Conservation (phyloP, 2,329 filamentous ascomycete species). For the Colletotrichum falcatum region DNA sequence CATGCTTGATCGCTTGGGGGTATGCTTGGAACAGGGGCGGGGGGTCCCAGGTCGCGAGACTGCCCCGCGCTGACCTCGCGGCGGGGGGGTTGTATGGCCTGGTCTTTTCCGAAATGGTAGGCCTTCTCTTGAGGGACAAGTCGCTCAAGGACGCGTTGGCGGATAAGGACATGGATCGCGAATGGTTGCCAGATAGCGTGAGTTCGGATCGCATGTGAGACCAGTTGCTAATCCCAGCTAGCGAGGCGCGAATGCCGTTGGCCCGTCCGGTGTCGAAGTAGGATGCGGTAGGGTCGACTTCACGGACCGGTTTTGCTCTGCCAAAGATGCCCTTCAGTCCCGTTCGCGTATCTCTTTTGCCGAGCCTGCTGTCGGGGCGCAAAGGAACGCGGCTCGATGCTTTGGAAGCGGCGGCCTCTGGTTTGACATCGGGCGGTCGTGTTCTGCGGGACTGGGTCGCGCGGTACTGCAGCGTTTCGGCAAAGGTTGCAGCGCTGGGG, state of each 20-base stretch:
- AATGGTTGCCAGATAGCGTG: slow-evolving; percentile 17
- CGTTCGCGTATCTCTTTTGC: slow-evolving; percentile 63
- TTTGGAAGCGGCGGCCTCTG: slow-evolving; percentile 40
- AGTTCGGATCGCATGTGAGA: slow-evolving; percentile 48
- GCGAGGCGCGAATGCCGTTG: slow-evolving; percentile 58
- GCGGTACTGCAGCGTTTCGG: slow-evolving; percentile 48
- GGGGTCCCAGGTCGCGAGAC: slow-evolving; percentile 68
- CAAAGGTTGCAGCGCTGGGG: slow-evolving; percentile 31
- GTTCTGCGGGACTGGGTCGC: slow-evolving; percentile 50
- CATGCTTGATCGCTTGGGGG: slow-evolving; percentile 83
- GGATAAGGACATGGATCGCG: slow-evolving; percentile 27
- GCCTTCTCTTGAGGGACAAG: slow-evolving; percentile 21
- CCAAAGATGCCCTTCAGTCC: slow-evolving; percentile 65
- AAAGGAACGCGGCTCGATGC: slow-evolving; percentile 57
- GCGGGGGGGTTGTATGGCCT: slow-evolving; percentile 22
- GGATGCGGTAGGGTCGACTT: slow-evolving; percentile 48
- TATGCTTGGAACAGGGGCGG: slow-evolving; percentile 90
- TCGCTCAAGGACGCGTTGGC: slow-evolving; percentile 33
- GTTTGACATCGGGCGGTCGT: slow-evolving; percentile 54
- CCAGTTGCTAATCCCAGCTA: slow-evolving; percentile 60
- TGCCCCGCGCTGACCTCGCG: slow-evolving; percentile 45
- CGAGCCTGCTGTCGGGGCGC: slow-evolving; percentile 54
- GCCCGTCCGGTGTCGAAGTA: slow-evolving; percentile 49
- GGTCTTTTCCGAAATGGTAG: slow-evolving; percentile 29
- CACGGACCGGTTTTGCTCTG: slow-evolving; percentile 55